Conservation (phyloP, 345 rosid genomes). For the Salix purpurea region DNA sequence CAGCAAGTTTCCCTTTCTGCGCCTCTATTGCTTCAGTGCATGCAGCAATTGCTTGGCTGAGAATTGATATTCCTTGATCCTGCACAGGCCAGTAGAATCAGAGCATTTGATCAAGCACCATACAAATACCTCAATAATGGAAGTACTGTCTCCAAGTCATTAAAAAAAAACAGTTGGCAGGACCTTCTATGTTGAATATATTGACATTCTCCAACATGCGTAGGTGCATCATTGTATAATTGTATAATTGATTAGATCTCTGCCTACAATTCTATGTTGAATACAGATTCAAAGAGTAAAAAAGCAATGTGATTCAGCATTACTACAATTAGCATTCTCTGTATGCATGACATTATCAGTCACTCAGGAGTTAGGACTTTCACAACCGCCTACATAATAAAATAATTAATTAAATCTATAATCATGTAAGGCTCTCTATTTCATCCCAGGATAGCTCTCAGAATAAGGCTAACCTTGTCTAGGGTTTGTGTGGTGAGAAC, state of each 20-base stretch:
- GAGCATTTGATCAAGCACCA: not conserved
- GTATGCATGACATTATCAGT: not conserved
- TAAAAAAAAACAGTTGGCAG: not conserved
- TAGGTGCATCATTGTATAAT: not conserved
- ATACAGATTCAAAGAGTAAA: not conserved
- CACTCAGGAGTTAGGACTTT: not conserved
- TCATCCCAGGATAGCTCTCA: not conserved
- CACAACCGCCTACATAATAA: not conserved
- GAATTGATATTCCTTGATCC: conserved; percentile 92
- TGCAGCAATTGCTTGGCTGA: conserved; percentile 67
- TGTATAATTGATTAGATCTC: not conserved
- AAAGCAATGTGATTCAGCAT: not conserved
- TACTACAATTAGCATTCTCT: not conserved
- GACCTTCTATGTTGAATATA: not conserved
- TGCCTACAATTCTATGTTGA: not conserved
- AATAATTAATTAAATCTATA: not conserved
- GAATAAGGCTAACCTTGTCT: conserved; percentile 62
- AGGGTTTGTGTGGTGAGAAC: conserved; percentile 97
- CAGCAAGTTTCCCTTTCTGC: conserved; percentile 83
- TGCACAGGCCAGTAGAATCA: conserved; percentile 21
- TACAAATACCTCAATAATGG: not conserved
- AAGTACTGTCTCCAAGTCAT: not conserved
- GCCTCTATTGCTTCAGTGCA: conserved; percentile 74
- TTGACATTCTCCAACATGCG: not conserved
- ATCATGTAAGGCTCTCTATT: not conserved